Evolutionary conservation across 495 filamentous ascomycete genomes (phyloP).

Genomic region (Penicillium paradoxum): DNA sequence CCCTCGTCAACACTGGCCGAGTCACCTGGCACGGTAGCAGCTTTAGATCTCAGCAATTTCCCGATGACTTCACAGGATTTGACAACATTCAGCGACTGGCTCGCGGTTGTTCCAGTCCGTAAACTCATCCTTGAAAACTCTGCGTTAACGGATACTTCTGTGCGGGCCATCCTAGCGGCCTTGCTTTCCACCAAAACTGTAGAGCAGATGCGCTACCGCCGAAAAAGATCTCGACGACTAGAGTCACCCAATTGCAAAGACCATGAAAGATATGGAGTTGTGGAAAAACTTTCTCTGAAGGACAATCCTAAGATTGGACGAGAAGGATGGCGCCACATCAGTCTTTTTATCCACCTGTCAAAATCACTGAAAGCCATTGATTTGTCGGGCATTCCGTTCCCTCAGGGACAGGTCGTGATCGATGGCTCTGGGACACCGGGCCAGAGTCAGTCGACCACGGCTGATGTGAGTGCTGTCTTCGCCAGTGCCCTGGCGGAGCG

Average conservation of each 20-base stretch:
- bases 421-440: slow-evolving; percentile 11
- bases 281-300: slow-evolving; percentile 87
- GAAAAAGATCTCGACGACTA: slow-evolving; percentile 30
- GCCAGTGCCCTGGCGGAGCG: slow-evolving; percentile 71
- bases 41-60: slow-evolving; percentile 78
- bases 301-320: slow-evolving; percentile 76
- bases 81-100: slow-evolving; percentile 82
- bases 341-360: slow-evolving; percentile 84
- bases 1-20: slow-evolving; percentile 54
- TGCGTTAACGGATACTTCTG: slow-evolving; percentile 75
- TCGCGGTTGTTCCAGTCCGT: slow-evolving; percentile 87
- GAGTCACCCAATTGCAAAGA: slow-evolving; percentile 20
- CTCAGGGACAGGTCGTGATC: slow-evolving; percentile 32
- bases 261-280: slow-evolving; percentile 55
- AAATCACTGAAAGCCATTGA: slow-evolving; percentile 82
- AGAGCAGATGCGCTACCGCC: slow-evolving; percentile 46
- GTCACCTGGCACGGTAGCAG: slow-evolving; percentile 66
- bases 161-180: slow-evolving; percentile 80
- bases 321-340: slow-evolving; percentile 89
- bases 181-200: slow-evolving; percentile 74
- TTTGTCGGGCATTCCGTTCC: slow-evolving; percentile 80
- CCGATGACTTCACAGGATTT: slow-evolving; percentile 78
- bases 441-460: slow-evolving; percentile 8
- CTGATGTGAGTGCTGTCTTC: slow-evolving; percentile 57
- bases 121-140: slow-evolving; percentile 82